Percentiles rank a stretch among this genome's conserved stretches.
Conservation (phyloP, 257 asterid genomes). For the Scutellaria barbata region DNA sequence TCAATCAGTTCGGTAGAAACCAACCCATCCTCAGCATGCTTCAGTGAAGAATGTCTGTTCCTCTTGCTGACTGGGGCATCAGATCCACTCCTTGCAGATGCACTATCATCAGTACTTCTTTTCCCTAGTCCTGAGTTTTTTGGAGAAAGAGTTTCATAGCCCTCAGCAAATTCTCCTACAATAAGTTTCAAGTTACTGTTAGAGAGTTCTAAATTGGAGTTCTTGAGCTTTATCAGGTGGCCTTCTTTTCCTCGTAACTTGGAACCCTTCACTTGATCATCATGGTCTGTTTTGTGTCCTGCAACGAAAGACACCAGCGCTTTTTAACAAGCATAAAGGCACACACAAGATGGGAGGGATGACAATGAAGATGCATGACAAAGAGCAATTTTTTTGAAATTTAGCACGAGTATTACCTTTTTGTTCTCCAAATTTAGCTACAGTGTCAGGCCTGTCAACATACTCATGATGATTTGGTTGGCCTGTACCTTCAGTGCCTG, state of each 20-base stretch:
- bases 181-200: constrained; percentile 41
- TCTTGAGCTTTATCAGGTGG: constrained; percentile 46
- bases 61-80: constrained; percentile 51
- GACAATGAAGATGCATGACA: neutral
- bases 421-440: constrained; percentile 34
- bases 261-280: constrained; percentile 53
- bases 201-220: constrained; percentile 37
- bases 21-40: constrained; percentile 44
- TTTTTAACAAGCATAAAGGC: neutral
- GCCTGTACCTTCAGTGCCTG: constrained; percentile 37
- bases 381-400: neutral
- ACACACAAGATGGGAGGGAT: constrained; percentile 11
- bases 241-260: constrained; percentile 47
- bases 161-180: constrained; percentile 49
- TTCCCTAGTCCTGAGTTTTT: constrained; percentile 51
- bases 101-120: constrained; percentile 51
- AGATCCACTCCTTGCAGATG: constrained; percentile 46
- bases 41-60: constrained; percentile 45
- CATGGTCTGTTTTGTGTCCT: constrained; percentile 41
- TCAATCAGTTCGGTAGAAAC: constrained; percentile 49
- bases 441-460: constrained; percentile 28
- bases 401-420: constrained; percentile 28
- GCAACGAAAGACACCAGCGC: constrained; percentile 19
- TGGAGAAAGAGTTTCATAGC: constrained; percentile 53
- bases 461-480: constrained; percentile 34